Evolutionary conservation across 2,329 filamentous ascomycete genomes (phyloP).

Genomic region (Pseudogymnoascus sp.): DNA sequence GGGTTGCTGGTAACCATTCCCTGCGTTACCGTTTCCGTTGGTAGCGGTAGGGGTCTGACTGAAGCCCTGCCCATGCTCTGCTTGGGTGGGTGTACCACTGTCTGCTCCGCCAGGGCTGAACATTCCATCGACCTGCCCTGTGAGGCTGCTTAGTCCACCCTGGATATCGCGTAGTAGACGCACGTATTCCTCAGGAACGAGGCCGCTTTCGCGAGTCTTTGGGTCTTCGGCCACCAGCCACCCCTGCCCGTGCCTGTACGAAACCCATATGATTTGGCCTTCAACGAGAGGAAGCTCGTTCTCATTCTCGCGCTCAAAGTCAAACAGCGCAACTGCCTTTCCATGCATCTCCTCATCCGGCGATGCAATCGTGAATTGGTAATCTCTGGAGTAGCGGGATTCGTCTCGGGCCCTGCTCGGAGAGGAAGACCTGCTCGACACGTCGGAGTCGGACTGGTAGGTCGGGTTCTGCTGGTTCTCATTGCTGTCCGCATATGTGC

Average conservation of each 20-base stretch:
- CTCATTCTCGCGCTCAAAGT: slow-evolving; percentile 91
- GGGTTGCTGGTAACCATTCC: slow-evolving; percentile 59
- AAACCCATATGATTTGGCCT: slow-evolving; percentile 93
- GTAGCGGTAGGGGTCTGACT: slow-evolving; percentile 39
- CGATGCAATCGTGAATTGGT: slow-evolving; percentile 89
- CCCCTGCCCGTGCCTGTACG: slow-evolving; percentile 89
- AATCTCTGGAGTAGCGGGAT: slow-evolving; percentile 79
- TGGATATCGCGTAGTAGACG: slow-evolving; percentile 87
- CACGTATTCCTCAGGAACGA: slow-evolving; percentile 96
- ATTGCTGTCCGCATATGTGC: slow-evolving; percentile 32
- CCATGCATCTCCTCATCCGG: slow-evolving; percentile 97
- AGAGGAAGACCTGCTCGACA: slow-evolving; percentile 50
- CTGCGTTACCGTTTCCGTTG: slow-evolving; percentile 40
- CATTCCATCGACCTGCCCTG: slow-evolving; percentile 47
- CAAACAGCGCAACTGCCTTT: slow-evolving; percentile 88
- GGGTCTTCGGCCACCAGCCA: slow-evolving; percentile 97
- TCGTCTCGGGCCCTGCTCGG: slow-evolving; percentile 54
- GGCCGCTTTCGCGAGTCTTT: slow-evolving; percentile 83
- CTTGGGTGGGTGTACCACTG: slow-evolving; percentile 51
- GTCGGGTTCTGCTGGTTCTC: slow-evolving; percentile 30
- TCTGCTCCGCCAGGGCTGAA: slow-evolving; percentile 45
- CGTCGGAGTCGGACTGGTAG: slow-evolving; percentile 45
- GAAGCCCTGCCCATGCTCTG: slow-evolving; percentile 42
- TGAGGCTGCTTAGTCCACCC: slow-evolving; percentile 70
- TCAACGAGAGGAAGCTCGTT: slow-evolving; percentile 90